These are phyloP conservation scores for Fusarium agapanthi DNA, from an alignment of 2,329 filamentous ascomycete species.

Conservation along the genomic window DNA sequence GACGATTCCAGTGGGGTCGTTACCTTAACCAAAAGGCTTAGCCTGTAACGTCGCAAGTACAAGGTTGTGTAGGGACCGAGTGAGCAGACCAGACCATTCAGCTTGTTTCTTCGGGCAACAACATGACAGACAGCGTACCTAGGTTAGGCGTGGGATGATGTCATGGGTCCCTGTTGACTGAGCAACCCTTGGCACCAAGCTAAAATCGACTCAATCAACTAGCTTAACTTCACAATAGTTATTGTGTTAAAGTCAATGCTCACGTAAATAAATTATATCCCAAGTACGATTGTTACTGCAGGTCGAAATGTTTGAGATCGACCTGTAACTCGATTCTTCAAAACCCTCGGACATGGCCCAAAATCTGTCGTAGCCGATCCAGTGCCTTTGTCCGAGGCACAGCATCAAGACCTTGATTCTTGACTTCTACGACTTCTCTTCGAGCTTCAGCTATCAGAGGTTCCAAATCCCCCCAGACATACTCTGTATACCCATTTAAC, in stretches of 20 bases:
- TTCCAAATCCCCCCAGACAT: slow-evolving; percentile 73
- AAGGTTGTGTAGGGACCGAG: slow-evolving; percentile 23
- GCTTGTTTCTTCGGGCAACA: slow-evolving; percentile 24
- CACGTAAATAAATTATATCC: neutral
- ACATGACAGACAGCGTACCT: slow-evolving; percentile 7
- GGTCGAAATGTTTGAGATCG: neutral
- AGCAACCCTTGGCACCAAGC: slow-evolving; percentile 38
- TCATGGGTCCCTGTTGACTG: slow-evolving; percentile 44
- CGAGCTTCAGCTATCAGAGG: slow-evolving; percentile 65
- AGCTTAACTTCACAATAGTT: neutral
- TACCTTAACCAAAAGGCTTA: slow-evolving; percentile 5
- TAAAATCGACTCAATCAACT: neutral
- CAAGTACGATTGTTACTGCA: neutral
- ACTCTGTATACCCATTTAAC: slow-evolving; percentile 66
- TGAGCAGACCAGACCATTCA: slow-evolving; percentile 12
- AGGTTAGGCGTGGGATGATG: slow-evolving; percentile 35
- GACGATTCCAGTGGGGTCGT: slow-evolving; percentile 33
- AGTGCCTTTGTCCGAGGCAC: slow-evolving; percentile 44
- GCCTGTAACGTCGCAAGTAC: slow-evolving; percentile 23
- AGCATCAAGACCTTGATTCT: slow-evolving; percentile 24
- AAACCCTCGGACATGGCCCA: slow-evolving; percentile 49
- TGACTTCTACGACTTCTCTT: slow-evolving; percentile 60
- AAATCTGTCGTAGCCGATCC: slow-evolving; percentile 48
- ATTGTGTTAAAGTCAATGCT: neutral
- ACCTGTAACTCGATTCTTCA: slow-evolving; percentile 8